Conservation (phyloP, 371 early-diverging fungal genomes). For the Mortierella sp. region DNA sequence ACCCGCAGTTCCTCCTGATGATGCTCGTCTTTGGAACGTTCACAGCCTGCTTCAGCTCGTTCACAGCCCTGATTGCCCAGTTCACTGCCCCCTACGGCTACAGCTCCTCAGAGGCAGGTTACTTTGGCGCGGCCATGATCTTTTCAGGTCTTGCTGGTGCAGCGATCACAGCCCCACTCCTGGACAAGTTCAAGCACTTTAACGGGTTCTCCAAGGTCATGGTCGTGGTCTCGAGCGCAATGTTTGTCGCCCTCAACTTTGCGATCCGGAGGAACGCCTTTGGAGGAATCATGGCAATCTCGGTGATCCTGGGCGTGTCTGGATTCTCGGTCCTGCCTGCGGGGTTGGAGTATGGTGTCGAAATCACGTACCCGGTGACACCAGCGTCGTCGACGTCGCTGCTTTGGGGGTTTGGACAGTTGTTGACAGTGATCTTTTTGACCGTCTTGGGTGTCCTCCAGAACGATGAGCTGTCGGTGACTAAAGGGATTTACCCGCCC, state of each 20-base stretch:
- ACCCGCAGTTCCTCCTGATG: conserved; percentile 69
- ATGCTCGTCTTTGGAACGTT: conserved; percentile 68
- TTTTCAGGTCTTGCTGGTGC: conserved; percentile 68
- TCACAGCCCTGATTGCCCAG: conserved; percentile 72
- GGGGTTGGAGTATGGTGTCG: conserved; percentile 66
- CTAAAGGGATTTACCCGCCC: conserved; percentile 41
- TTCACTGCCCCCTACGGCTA: conserved; percentile 79
- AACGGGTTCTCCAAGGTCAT: conserved; percentile 59
- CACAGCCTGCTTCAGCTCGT: conserved; percentile 74
- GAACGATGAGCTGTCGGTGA: conserved; percentile 26
- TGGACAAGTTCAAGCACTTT: conserved; percentile 67
- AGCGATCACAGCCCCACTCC: conserved; percentile 64
- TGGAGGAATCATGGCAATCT: conserved; percentile 61
- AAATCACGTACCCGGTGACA: conserved; percentile 69
- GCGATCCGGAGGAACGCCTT: conserved; percentile 61
- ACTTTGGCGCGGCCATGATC: conserved; percentile 68
- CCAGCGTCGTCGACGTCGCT: conserved; percentile 66
- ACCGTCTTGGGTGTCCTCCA: conserved; percentile 61
- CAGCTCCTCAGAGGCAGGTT: conserved; percentile 68
- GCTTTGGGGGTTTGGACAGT: conserved; percentile 65
- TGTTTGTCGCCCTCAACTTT: conserved; percentile 64
- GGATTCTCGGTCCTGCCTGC: conserved; percentile 66
- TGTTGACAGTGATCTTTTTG: conserved; percentile 64
- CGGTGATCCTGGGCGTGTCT: conserved; percentile 63
- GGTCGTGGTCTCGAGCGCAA: conserved; percentile 62